Conservation (phyloP, 2,329 filamentous ascomycete genomes). For the Tolypocladium tundrense region DNA sequence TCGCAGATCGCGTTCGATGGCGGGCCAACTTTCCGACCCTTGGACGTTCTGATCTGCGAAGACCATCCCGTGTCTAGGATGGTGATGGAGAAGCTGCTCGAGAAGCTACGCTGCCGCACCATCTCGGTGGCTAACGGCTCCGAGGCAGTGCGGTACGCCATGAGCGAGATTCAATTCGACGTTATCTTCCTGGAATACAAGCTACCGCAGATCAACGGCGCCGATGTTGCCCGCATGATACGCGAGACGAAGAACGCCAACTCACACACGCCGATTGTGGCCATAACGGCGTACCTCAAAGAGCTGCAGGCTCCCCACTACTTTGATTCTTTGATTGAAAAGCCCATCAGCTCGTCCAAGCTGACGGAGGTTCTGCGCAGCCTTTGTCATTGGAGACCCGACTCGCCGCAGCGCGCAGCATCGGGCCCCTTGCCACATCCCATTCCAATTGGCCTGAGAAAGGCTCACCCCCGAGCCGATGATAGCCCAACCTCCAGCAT, state of each 20-base stretch:
- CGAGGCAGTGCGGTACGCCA: constrained; percentile 85
- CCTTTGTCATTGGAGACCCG: constrained; percentile 88
- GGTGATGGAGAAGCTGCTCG: constrained; percentile 97
- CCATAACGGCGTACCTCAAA: constrained; percentile 95
- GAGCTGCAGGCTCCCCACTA: constrained; percentile 91
- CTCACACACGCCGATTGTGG: constrained; percentile 87
- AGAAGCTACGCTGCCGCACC: constrained; percentile 89
- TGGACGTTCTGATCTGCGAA: constrained; percentile 94
- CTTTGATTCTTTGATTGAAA: constrained; percentile 92
- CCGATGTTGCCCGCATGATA: constrained; percentile 95
- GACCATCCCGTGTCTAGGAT: constrained; percentile 94
- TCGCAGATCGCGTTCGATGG: constrained; percentile 84
- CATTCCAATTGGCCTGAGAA: constrained; percentile 54
- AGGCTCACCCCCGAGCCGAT: constrained; percentile 53
- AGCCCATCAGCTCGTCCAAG: constrained; percentile 89
- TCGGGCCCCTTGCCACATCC: constrained; percentile 43
- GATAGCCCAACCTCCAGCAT: constrained; percentile 80
- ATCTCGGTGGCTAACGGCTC: constrained; percentile 85
- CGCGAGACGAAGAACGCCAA: constrained; percentile 94
- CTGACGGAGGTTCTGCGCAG: constrained; percentile 78
- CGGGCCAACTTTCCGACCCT: constrained; percentile 74
- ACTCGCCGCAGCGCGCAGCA: constrained; percentile 37
- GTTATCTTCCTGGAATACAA: constrained; percentile 98
- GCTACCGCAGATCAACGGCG: constrained; percentile 86
- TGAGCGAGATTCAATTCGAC: constrained; percentile 97